A percentile compares a stretch with the other conserved stretches of the same genome.
Evolutionary conservation across 23 red algal genomes (phyloP).

Genomic region (Agarophyton chilense): DNA sequence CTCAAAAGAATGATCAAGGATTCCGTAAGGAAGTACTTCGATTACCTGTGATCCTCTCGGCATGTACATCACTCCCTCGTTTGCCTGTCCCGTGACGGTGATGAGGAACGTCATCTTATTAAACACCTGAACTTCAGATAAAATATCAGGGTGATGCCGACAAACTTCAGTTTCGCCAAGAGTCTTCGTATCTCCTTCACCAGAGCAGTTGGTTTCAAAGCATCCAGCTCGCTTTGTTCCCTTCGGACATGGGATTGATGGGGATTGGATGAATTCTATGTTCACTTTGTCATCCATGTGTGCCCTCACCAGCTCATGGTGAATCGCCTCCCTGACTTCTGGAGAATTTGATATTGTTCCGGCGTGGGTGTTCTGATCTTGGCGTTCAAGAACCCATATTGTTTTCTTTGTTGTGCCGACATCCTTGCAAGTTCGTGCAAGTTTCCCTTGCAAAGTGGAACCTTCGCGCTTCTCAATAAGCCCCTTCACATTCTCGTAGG

Average conservation of each 20-base stretch:
- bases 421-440: conserved; percentile 27
- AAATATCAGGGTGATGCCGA: neutral
- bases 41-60: conserved; percentile 36
- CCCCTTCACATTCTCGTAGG: conserved; percentile 29
- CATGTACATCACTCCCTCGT: conserved; percentile 35
- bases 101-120: conserved; percentile 55
- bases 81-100: conserved; percentile 12
- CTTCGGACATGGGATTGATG: conserved; percentile 28
- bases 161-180: neutral
- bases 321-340: conserved; percentile 29
- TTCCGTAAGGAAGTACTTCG: conserved; percentile 40
- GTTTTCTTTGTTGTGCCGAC: neutral
- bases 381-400: conserved; percentile 53
- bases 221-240: conserved; percentile 45
- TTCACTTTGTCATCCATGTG: conserved; percentile 8
- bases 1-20: conserved; percentile 17
- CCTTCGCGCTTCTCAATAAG: conserved; percentile 44
- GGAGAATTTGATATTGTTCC: conserved; percentile 28
- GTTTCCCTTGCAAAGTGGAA: neutral
- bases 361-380: neutral
- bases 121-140: conserved; percentile 26
- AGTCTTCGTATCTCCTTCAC: neutral
- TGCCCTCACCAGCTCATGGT: conserved; percentile 18
- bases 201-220: conserved; percentile 4
- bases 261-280: conserved; percentile 45